Percentiles rank a stretch among this genome's conserved stretches.
phyloP scores from a whole-genome alignment of 2,329 filamentous ascomycete species.

The Graphilbum ipis-grandicollis region DNA sequence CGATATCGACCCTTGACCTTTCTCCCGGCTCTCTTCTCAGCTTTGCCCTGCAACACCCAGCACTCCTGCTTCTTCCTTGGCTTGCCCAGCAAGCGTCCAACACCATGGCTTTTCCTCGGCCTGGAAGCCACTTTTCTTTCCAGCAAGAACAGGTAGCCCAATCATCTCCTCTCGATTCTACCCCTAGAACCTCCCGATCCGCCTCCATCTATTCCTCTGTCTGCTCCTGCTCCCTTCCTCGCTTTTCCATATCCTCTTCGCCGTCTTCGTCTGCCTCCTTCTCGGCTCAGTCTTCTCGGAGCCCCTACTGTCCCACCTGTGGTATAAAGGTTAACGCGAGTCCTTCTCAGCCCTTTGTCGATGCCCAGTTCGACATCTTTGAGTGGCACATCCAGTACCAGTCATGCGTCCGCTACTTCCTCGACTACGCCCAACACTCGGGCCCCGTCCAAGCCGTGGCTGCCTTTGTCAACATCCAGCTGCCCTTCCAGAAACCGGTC shows the following conservation, averaged over 20 bases:
- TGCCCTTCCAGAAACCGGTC: conserved; percentile 60
- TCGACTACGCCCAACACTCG: conserved; percentile 78
- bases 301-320: neutral
- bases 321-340: conserved; percentile 6
- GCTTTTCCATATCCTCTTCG: conserved; percentile 1
- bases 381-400: conserved; percentile 88
- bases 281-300: neutral
- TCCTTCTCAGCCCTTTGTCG: conserved; percentile 23
- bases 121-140: conserved; percentile 12
- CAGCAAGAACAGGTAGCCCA: conserved; percentile 17
- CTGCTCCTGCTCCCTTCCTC: neutral
- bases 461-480: conserved; percentile 76
- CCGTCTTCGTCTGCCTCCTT: neutral
- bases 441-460: conserved; percentile 72
- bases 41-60: no score
- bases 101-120: conserved; percentile 14
- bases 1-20: no score
- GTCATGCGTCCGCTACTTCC: conserved; percentile 77
- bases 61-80: no score
- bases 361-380: conserved; percentile 56
- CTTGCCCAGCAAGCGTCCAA: no score
- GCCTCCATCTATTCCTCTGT: neutral
- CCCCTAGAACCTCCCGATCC: neutral
- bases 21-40: no score
- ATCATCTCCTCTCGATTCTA: conserved; percentile 1